A percentile compares a stretch with the other conserved stretches of the same genome.
Evolutionary conservation across 345 rosid species (phyloP).

Genomic region (Salix caprea): DNA sequence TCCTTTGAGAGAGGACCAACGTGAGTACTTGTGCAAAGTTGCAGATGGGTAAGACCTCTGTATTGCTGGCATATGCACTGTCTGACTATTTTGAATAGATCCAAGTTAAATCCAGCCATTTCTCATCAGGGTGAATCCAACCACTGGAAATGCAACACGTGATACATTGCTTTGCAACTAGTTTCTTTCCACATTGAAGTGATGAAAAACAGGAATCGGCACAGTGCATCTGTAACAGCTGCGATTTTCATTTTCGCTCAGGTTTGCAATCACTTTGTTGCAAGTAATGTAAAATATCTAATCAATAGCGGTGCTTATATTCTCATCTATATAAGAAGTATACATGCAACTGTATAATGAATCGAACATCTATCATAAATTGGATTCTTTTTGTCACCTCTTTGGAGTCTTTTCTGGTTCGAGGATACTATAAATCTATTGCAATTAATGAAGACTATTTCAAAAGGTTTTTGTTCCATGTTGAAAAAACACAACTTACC

Average conservation of each 20-base stretch:
- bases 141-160: slow-evolving; percentile 75
- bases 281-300: neutral
- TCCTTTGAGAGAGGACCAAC: slow-evolving; percentile 85
- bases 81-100: neutral
- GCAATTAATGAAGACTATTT: too few species aligned
- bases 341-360: neutral
- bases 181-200: slow-evolving; percentile 7
- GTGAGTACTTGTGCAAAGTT: slow-evolving; percentile 73
- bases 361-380: neutral
- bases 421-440: neutral
- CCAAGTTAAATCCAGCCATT: neutral
- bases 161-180: slow-evolving; percentile 81
- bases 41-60: slow-evolving; percentile 67
- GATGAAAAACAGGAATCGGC: slow-evolving; percentile 1
- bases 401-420: neutral
- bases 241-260: slow-evolving; percentile 17
- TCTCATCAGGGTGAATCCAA: slow-evolving; percentile 54
- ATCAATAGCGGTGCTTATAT: neutral
- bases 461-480: too few species aligned
- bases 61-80: neutral
- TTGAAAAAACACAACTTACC: too few species aligned
- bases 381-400: neutral
- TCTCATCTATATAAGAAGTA: neutral
- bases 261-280: slow-evolving; percentile 7
- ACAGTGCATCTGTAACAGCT: slow-evolving; percentile 3